Percentiles rank a stretch among this genome's conserved stretches.
phyloP scores from a whole-genome alignment of 2,329 filamentous ascomycete genomes.

The Colletotrichum zoysiae region DNA sequence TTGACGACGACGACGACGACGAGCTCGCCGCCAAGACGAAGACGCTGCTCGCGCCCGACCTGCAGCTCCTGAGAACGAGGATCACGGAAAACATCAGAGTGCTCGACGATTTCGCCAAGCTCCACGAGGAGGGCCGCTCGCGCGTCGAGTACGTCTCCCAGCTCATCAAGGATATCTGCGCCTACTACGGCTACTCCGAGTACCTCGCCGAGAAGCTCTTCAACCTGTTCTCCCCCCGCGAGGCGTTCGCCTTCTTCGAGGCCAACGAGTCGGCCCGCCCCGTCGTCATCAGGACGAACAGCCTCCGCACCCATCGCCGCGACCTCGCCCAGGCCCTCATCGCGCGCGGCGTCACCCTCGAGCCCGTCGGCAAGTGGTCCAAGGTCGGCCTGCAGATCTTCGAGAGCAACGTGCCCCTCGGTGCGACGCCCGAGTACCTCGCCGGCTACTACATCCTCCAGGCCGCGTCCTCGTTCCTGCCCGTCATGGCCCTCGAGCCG shows the following conservation, averaged over 20 bases:
- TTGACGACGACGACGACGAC: slow-evolving; percentile 74
- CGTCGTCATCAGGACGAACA: slow-evolving; percentile 97
- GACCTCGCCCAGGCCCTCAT: slow-evolving; percentile 94
- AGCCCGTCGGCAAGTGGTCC: slow-evolving; percentile 98
- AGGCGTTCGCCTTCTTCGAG: slow-evolving; percentile 98
- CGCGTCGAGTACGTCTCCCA: slow-evolving; percentile 89
- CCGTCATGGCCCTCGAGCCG: slow-evolving; percentile 95
- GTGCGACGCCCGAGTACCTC: slow-evolving; percentile 96
- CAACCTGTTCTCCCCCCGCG: slow-evolving; percentile 89
- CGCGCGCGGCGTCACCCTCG: slow-evolving; percentile 94
- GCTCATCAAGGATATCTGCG: slow-evolving; percentile 90
- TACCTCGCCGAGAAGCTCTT: slow-evolving; percentile 97
- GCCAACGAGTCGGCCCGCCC: slow-evolving; percentile 96
- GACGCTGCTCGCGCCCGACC: slow-evolving; percentile 82
- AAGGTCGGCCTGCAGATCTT: slow-evolving; percentile 98
- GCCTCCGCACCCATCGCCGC: slow-evolving; percentile 79
- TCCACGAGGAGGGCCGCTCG: slow-evolving; percentile 83
- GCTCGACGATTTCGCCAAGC: slow-evolving; percentile 86
- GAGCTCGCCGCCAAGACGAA: slow-evolving; percentile 69
- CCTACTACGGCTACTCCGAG: slow-evolving; percentile 95
- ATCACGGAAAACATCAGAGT: slow-evolving; percentile 96
- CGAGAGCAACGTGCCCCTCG: slow-evolving; percentile 85
- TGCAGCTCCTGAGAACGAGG: slow-evolving; percentile 87
- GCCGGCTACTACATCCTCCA: slow-evolving; percentile 98
- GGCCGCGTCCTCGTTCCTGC: slow-evolving; percentile 95